phyloP scores from a whole-genome alignment of 768 basidiomycete species.

The Holtermanniella nyarrowii region DNA sequence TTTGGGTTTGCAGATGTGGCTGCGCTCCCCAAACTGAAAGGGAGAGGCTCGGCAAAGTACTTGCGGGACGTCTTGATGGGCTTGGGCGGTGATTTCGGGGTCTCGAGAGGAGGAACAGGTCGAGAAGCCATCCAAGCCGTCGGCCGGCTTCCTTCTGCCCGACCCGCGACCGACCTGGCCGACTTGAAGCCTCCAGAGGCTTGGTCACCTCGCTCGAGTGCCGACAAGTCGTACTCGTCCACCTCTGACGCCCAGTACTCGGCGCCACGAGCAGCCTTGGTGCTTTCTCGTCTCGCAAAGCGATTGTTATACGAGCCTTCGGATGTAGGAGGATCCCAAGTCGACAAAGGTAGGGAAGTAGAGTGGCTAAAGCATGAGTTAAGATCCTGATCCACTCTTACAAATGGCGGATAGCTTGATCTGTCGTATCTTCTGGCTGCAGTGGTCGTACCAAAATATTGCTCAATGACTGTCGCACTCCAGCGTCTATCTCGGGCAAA shows the following conservation, averaged over 20 bases:
- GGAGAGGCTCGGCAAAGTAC: constrained; percentile 19
- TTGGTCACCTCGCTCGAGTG: neutral
- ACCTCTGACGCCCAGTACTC: constrained; percentile 39
- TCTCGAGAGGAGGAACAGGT: constrained; percentile 6
- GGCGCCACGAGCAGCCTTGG: constrained; percentile 29
- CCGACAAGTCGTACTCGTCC: constrained; percentile 38
- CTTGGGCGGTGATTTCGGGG: constrained; percentile 7
- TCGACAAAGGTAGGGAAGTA: constrained; percentile 19
- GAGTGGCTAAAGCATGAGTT: too few species aligned
- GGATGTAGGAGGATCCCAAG: constrained; percentile 28
- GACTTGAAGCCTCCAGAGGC: constrained; percentile 17
- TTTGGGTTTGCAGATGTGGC: neutral
- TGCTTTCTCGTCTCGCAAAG: constrained; percentile 29
- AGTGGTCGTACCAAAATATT: too few species aligned
- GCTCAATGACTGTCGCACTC: constrained; percentile 46
- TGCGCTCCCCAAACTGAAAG: constrained; percentile 24
- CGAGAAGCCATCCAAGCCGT: constrained; percentile 4
- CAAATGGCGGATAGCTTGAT: constrained; percentile 3
- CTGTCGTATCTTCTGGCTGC: too few species aligned
- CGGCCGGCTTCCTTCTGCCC: constrained; percentile 2
- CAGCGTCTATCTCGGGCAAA: constrained; percentile 44
- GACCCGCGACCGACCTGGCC: constrained; percentile 10
- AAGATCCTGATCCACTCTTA: neutral
- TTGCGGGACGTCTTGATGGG: constrained; percentile 13
- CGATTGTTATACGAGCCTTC: constrained; percentile 22